These are phyloP conservation scores for Pisolithus thermaeus DNA, from an alignment of 1,284 basidiomycete genomes.

Conservation along the genomic window DNA sequence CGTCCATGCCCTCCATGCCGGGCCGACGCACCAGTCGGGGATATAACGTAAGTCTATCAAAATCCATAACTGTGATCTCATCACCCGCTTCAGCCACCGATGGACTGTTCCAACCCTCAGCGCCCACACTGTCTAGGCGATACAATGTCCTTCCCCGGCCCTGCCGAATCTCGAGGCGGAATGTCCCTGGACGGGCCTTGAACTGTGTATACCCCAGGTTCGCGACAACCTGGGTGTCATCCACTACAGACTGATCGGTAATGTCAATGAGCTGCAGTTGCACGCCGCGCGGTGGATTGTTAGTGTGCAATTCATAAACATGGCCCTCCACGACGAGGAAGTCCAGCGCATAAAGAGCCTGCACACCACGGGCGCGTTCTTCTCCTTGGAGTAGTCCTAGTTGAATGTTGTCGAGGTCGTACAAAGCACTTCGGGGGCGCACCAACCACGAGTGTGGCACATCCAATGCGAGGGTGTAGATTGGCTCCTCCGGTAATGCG, in stretches of 20 bases:
- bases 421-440: slow-evolving; percentile 80
- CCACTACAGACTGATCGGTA: slow-evolving; percentile 43
- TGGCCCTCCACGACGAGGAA: slow-evolving; percentile 93
- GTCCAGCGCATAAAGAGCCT: slow-evolving; percentile 83
- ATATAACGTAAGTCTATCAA: slow-evolving; percentile 85
- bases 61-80: slow-evolving; percentile 74
- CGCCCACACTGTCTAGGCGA: slow-evolving; percentile 76
- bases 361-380: slow-evolving; percentile 55
- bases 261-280: slow-evolving; percentile 68
- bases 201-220: slow-evolving; percentile 97
- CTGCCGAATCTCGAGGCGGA: slow-evolving; percentile 74
- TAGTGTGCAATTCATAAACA: slow-evolving; percentile 65
- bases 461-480: slow-evolving; percentile 91
- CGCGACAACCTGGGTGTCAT: slow-evolving; percentile 86
- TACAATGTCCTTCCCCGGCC: slow-evolving; percentile 82
- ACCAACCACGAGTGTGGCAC: slow-evolving; percentile 90
- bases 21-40: slow-evolving; percentile 67
- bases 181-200: slow-evolving; percentile 87
- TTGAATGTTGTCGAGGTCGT: slow-evolving; percentile 96
- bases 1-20: slow-evolving; percentile 80
- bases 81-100: slow-evolving; percentile 59
- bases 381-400: slow-evolving; percentile 59
- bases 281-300: slow-evolving; percentile 72
- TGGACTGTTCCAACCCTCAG: slow-evolving; percentile 78
- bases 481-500: slow-evolving; percentile 59